Evolutionary conservation across 768 basidiomycete genomes (phyloP).

Genomic region (Boletales sp.): DNA sequence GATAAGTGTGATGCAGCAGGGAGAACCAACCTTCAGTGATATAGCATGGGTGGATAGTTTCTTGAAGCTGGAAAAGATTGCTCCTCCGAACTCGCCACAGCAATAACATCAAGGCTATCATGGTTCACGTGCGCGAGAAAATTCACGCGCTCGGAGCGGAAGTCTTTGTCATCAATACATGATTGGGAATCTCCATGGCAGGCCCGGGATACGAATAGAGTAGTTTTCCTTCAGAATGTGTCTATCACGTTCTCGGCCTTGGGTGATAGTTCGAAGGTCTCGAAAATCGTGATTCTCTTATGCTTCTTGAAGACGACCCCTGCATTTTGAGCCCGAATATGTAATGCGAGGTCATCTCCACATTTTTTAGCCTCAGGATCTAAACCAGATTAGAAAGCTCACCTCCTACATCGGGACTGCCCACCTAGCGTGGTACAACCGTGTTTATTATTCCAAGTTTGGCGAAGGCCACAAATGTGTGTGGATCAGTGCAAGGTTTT

Average conservation of each 20-base stretch:
- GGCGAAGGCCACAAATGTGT: too few relatives aligned
- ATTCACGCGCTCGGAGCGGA: constrained; percentile 32
- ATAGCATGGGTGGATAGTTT: constrained; percentile 43
- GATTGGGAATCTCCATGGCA: constrained; percentile 33
- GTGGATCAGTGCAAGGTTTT: too few relatives aligned
- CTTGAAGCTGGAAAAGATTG: too few relatives aligned
- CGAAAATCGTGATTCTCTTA: constrained; percentile 29
- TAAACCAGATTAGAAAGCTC: background rate
- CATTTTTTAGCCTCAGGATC: background rate
- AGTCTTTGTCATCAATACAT: constrained; percentile 22
- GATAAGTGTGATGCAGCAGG: constrained; percentile 30
- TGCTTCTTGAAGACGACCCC: constrained; percentile 33
- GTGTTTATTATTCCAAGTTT: too few relatives aligned
- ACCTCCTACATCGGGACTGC: too few relatives aligned
- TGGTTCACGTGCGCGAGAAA: constrained; percentile 27
- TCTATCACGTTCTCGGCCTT: constrained; percentile 29
- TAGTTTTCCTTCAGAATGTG: constrained; percentile 39
- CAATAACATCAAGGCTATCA: background rate
- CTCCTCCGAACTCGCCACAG: too few relatives aligned
- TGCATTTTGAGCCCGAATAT: constrained; percentile 44
- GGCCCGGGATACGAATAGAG: constrained; percentile 40
- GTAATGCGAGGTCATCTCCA: constrained; percentile 35
- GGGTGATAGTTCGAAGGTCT: constrained; percentile 44
- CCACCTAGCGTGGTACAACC: too few relatives aligned
- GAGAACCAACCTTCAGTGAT: constrained; percentile 39